Evolutionary conservation across 2,329 filamentous ascomycete genomes (phyloP).

Genomic region (Lachnellula subtilissima): DNA sequence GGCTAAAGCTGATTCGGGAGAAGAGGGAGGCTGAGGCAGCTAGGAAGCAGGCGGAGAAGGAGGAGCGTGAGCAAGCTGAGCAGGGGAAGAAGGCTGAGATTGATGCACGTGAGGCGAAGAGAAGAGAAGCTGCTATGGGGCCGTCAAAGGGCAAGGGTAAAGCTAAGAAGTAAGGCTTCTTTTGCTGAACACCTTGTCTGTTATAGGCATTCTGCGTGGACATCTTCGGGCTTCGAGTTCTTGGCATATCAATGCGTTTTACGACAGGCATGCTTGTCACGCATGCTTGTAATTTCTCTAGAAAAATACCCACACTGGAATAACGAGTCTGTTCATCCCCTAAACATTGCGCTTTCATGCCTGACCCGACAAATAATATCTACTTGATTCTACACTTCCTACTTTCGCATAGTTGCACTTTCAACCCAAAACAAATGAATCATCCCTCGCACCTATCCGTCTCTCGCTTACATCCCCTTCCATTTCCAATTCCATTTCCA

Average conservation of each 20-base stretch:
- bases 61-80: constrained; percentile 35
- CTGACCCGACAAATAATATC: not conserved
- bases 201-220: not conserved
- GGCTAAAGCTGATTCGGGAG: constrained; percentile 76
- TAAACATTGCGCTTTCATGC: not conserved
- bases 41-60: constrained; percentile 57
- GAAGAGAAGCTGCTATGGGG: constrained; percentile 31
- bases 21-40: constrained; percentile 79
- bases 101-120: constrained; percentile 41
- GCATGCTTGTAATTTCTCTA: not conserved
- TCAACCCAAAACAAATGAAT: too few relatives aligned
- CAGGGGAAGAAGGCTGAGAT: constrained; percentile 42
- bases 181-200: not conserved
- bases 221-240: not conserved
- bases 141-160: constrained; percentile 25
- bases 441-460: too few relatives aligned
- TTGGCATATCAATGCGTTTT: not conserved
- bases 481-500: too few relatives aligned
- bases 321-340: not conserved
- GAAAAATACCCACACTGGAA: constrained; percentile 6
- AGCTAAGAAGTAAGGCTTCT: constrained; percentile 20
- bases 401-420: too few relatives aligned
- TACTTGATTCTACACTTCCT: too few relatives aligned
- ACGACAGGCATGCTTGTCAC: not conserved
- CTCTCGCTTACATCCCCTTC: too few relatives aligned